These are phyloP conservation scores for Plantago major DNA, from an alignment of 257 asterid genomes.

Conservation along the genomic window DNA sequence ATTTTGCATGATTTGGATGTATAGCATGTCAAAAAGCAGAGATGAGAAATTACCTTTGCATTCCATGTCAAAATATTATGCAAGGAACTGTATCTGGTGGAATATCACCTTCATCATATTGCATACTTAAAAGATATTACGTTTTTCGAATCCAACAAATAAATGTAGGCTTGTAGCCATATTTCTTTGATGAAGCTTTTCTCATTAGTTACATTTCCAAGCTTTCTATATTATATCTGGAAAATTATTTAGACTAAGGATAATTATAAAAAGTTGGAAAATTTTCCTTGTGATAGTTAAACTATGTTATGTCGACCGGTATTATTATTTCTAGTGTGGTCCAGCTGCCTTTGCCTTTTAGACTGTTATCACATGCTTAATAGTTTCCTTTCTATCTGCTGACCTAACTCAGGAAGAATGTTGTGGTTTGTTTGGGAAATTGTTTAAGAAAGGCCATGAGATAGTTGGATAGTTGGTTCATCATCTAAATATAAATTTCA, in stretches of 20 bases:
- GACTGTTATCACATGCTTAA: no score
- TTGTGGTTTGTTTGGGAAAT: not conserved
- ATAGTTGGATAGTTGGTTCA: conserved; percentile 2
- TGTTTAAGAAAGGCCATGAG: not conserved
- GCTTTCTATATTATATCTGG: no score
- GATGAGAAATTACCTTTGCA: not conserved
- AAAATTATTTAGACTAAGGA: no score
- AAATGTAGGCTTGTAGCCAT: no score
- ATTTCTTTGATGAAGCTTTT: no score
- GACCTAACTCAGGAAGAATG: not conserved
- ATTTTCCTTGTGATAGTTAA: no score
- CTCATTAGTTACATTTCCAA: no score
- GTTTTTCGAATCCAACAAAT: no score
- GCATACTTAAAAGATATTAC: not conserved
- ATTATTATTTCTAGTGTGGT: no score
- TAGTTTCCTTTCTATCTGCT: not conserved
- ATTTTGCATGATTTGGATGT: conserved; percentile 7
- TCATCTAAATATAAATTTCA: not conserved
- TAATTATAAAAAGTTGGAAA: no score
- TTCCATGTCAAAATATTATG: not conserved
- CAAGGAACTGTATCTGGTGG: not conserved
- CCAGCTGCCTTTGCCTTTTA: no score
- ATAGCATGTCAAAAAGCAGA: not conserved
- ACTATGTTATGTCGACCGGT: no score
- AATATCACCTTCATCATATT: not conserved